These are phyloP conservation scores for Pleodorina starrii DNA, from an alignment of 139 green algal species.

Conservation along the genomic window DNA sequence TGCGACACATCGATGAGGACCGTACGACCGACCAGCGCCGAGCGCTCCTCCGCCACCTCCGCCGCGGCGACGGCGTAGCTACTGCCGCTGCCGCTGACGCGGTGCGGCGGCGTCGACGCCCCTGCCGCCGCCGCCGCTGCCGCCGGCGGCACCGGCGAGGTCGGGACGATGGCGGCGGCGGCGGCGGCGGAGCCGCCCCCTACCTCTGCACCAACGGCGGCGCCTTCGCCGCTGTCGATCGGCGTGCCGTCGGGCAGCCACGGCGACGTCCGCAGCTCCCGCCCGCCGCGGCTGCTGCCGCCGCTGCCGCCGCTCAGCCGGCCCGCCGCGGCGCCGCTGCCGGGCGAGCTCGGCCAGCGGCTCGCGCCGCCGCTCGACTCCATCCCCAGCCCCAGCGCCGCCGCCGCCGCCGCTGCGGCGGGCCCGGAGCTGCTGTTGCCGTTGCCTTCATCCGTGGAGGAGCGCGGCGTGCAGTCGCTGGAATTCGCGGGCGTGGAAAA, in stretches of 20 bases:
- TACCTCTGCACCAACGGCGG: not conserved
- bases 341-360: not conserved
- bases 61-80: not conserved
- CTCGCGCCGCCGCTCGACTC: not conserved
- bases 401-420: not conserved
- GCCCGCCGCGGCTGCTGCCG: not conserved
- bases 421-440: not conserved
- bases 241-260: slow-evolving; percentile 24
- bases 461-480: slow-evolving; percentile 34
- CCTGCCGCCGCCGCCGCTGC: not conserved
- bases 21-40: not conserved
- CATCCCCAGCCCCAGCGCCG: not conserved
- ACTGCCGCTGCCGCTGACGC: not conserved
- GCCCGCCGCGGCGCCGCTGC: not conserved
- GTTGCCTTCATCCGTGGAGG: slow-evolving; percentile 8
- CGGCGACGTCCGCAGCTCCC: slow-evolving; percentile 38
- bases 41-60: slow-evolving; percentile 16
- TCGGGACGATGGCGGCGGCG: not conserved
- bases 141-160: not conserved
- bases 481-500: not conserved
- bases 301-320: not conserved
- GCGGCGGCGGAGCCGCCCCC: not conserved
- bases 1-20: slow-evolving; percentile 60
- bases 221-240: not conserved
- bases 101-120: not conserved